Base-by-base conservation (phyloP, 78 protist genomes). In the Dictyostelium capitatum region DNA sequence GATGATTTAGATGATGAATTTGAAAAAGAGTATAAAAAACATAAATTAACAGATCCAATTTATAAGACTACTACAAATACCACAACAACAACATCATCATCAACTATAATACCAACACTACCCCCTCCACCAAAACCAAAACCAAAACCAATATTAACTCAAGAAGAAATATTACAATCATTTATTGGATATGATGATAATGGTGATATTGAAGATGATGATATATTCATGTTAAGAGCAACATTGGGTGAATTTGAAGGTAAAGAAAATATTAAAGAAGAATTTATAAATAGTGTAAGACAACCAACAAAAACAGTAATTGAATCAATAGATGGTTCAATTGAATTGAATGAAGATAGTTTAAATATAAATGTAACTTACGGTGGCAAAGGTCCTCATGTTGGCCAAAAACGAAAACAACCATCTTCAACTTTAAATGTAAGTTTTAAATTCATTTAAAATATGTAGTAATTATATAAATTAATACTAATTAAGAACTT, bases 191-290 rank as follows among this genome's bases (percentile, higher is more conserved):
- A 87, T 28, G 93, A 87, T 50, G 85, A 87, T 17, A 59, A 5
- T 4, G 79, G 46, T 23, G 15, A 20, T n/a, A 53, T 59, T 48
- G 84, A 77, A 7, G 93, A 87, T 19, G 62, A 64, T 30, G 93
- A 87, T 64, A 77, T 87, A 17, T 54, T 87, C 2, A 51, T 77
- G 83, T 47, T 87, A 20, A 79, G 80, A 50, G 93, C 93, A 1
- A 69, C 93, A 25, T 50, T 87, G 20, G 93, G 93, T 10, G 85
- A 77, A 32, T 47, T 87, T 9, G 75, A 67, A 11, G 84, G 78
- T 17, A 75, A 87, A 47, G 84, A 87, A 23, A 14, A 50, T 3
- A 48, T 87, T 32, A 64, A 57, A 59, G 59, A 74, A 64, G 67
- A 87, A 50, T 14, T 54, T 15, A 54, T 79, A 30, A 56, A 56